Conservation (phyloP, 257 asterid genomes). For the Verbascum thapsus region DNA sequence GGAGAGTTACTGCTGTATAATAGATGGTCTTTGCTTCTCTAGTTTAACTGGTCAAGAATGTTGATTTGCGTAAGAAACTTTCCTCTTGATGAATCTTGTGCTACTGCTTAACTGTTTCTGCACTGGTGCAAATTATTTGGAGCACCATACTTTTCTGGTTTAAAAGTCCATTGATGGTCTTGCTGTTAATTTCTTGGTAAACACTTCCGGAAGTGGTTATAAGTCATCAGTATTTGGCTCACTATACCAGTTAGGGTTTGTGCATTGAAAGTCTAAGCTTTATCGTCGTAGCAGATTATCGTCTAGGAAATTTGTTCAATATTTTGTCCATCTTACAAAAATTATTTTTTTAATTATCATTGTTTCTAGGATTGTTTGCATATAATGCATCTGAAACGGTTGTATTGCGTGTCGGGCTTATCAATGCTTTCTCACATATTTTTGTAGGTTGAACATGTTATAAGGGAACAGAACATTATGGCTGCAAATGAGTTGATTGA, state of each 20-base stretch:
- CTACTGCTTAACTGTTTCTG: background rate
- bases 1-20: background rate
- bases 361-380: background rate
- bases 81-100: background rate
- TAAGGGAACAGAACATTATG: slow-evolving; percentile 86
- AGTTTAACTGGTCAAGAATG: background rate
- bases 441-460: slow-evolving; percentile 88
- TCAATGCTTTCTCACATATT: slow-evolving; percentile 15
- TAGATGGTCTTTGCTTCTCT: background rate
- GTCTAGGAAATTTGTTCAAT: too few species aligned
- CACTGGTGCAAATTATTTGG: background rate
- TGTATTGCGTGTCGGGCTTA: background rate
- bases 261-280: too few species aligned
- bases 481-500: slow-evolving; percentile 95
- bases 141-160: background rate
- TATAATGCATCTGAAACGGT: background rate
- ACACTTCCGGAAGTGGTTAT: too few species aligned
- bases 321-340: too few species aligned
- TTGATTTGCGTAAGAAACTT: background rate
- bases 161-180: background rate
- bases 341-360: too few species aligned
- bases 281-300: too few species aligned
- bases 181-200: too few species aligned
- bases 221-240: too few species aligned
- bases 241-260: too few species aligned